A percentile compares a stretch with the other conserved stretches of the same genome.
Evolutionary conservation across 768 basidiomycete genomes (phyloP).

Genomic region (Naganishia vaughanmartiniae): DNA sequence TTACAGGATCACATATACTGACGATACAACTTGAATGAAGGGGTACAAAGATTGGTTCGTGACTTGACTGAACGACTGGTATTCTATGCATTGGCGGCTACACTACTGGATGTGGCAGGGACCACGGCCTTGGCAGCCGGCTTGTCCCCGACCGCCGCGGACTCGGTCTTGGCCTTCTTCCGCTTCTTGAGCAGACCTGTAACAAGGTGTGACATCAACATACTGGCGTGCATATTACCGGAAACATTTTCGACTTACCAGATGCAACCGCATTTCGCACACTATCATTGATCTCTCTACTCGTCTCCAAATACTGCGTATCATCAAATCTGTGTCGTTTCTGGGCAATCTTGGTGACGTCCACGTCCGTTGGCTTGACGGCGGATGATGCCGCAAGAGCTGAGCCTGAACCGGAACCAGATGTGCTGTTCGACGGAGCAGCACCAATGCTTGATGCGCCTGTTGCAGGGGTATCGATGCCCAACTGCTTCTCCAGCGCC

Average conservation of each 20-base stretch:
- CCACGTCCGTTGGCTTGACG: slow-evolving; percentile 34
- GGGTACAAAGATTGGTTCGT: not conserved
- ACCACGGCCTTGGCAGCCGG: not conserved
- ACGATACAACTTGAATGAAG: slow-evolving; percentile 3
- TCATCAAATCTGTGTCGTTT: slow-evolving; percentile 90
- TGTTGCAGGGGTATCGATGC: slow-evolving; percentile 54
- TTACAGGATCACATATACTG: not conserved
- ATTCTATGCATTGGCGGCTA: not conserved
- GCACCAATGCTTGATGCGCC: not conserved
- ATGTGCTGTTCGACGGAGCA: slow-evolving; percentile 37
- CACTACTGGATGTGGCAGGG: not conserved
- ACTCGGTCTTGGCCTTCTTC: slow-evolving; percentile 32
- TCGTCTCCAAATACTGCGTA: slow-evolving; percentile 85
- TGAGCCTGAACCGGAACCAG: slow-evolving; percentile 37
- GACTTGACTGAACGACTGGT: not conserved
- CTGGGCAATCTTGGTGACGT: slow-evolving; percentile 48
- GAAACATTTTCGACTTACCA: slow-evolving; percentile 57
- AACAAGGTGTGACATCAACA: slow-evolving; percentile 17
- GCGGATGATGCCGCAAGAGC: not conserved
- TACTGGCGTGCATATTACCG: not conserved
- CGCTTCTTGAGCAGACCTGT: slow-evolving; percentile 36
- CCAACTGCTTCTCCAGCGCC: slow-evolving; percentile 76
- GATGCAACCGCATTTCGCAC: slow-evolving; percentile 85
- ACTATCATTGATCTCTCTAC: slow-evolving; percentile 79
- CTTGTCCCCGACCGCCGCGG: slow-evolving; percentile 12